Evolutionary conservation across 176 grass and related monocot genomes (phyloP), one percentile per base, ranked within the genome.

Genomic region (Urochloa ruziziensis): DNA sequence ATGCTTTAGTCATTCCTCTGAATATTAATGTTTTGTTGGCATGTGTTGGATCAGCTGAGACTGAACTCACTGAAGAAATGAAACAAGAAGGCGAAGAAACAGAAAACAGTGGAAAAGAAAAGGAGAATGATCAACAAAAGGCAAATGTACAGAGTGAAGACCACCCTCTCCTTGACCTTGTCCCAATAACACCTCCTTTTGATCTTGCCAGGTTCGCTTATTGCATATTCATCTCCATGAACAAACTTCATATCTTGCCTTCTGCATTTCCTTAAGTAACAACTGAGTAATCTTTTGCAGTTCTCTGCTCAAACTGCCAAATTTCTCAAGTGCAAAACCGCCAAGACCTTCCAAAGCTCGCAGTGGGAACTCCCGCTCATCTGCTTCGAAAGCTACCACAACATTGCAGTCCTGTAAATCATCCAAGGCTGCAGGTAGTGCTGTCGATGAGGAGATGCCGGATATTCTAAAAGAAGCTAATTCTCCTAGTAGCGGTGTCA

Each of bases 291-390:
- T 53, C 18, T 48, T 54, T 71, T 87, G 51, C 93, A 99, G 96
- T 73, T 89, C 49, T 34, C 84, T 84, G 52, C 56, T 96, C 44
- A 90, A 98, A 56, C 75, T 79, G 51, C 91, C 88, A 63, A 90
- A 78, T 60, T 98, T 91, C 85, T 93, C 96, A 44, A 94, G 77
- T 66, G 89, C 85, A 75, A 99, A 99, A 43, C 91, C 91, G 28
- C 93, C 96, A 56, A 91, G 91, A 62, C 83, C 89, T 62, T 78
- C 79, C 17, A 89, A 87, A 69, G 29, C 89, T 68, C 86, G 88
- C 4, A 89, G 81, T 24, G 89, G 63, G 64, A 92, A 29, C 52
- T 94, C 91, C 39, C 87, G 89, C 9, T 60, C 86, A 4, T 92
- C 75, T 78, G 52, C 89, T 44, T 86, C 85, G 33, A 85, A 89